Evolutionary conservation across 257 asterid species (phyloP).

Genomic region (Datura wrightii): DNA sequence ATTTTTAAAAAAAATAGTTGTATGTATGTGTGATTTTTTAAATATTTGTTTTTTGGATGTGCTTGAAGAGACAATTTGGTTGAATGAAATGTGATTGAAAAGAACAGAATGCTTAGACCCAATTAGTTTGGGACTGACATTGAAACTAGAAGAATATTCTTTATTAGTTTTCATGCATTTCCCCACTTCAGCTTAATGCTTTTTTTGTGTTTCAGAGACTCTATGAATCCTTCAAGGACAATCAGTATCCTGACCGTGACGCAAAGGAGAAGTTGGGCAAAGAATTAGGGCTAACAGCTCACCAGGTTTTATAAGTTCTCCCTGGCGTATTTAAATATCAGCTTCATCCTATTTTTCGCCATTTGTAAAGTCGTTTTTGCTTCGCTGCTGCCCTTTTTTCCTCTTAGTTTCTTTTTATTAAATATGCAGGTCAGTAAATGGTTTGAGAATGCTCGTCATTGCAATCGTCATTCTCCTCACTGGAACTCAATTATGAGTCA

Average conservation of each 20-base stretch:
- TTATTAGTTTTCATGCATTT: slow-evolving; percentile 19
- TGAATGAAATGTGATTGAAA: background rate
- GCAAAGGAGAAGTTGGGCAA: slow-evolving; percentile 71
- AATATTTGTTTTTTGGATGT: background rate
- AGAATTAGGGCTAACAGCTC: slow-evolving; percentile 67
- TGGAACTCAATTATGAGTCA: slow-evolving; percentile 41
- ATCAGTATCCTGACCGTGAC: slow-evolving; percentile 74
- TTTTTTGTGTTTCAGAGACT: slow-evolving; percentile 65
- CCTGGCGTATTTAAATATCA: background rate
- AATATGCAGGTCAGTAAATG: slow-evolving; percentile 71
- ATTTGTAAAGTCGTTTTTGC: background rate
- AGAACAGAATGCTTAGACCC: background rate
- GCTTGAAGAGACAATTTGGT: slow-evolving; percentile 6
- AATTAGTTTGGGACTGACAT: background rate
- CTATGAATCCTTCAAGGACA: slow-evolving; percentile 65
- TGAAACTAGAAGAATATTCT: background rate
- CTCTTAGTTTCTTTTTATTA: background rate
- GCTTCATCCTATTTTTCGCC: slow-evolving; percentile 5
- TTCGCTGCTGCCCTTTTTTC: background rate
- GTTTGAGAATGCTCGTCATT: slow-evolving; percentile 94
- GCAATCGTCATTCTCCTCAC: slow-evolving; percentile 62
- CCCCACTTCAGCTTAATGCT: background rate
- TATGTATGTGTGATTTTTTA: background rate
- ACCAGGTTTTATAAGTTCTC: slow-evolving; percentile 60
- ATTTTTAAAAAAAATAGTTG: background rate